Evolutionary conservation across 139 green algal genomes (phyloP).

Genomic region (Coelastrella sp.): DNA sequence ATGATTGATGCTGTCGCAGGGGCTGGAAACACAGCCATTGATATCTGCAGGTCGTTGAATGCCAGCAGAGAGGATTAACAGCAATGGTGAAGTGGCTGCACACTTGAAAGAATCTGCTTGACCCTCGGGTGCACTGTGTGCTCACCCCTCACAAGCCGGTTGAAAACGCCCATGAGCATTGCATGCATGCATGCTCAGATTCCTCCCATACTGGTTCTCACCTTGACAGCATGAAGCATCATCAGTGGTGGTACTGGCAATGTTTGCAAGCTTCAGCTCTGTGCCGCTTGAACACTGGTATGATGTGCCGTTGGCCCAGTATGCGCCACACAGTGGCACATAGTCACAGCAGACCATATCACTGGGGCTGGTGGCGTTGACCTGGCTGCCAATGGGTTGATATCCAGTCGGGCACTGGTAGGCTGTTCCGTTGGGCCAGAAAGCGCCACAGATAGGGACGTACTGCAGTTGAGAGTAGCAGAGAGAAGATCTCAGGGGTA

Average conservation of each 20-base stretch:
- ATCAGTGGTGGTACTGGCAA: background rate
- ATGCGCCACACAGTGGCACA: background rate
- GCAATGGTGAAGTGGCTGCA: too few relatives aligned
- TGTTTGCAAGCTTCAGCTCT: background rate
- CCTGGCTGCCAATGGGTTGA: background rate
- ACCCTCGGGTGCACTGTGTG: too few relatives aligned
- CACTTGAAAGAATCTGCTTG: too few relatives aligned
- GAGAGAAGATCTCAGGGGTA: background rate
- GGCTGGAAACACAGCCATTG: background rate
- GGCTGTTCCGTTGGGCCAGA: background rate
- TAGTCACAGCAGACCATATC: background rate
- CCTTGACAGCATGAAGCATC: background rate
- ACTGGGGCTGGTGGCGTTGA: background rate
- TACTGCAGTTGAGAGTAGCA: background rate
- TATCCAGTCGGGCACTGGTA: background rate
- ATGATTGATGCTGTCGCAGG: background rate
- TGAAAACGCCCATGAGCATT: too few relatives aligned
- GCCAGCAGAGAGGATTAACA: too few relatives aligned
- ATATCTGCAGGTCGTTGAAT: background rate
- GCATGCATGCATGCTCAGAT: too few relatives aligned
- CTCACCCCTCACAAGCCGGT: too few relatives aligned
- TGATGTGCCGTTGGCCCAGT: background rate
- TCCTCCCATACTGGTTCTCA: background rate
- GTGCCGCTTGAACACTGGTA: background rate
- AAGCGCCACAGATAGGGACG: conserved; percentile 2